Base-by-base conservation (phyloP, 805 yeast species). In the Candida peoriensis region DNA sequence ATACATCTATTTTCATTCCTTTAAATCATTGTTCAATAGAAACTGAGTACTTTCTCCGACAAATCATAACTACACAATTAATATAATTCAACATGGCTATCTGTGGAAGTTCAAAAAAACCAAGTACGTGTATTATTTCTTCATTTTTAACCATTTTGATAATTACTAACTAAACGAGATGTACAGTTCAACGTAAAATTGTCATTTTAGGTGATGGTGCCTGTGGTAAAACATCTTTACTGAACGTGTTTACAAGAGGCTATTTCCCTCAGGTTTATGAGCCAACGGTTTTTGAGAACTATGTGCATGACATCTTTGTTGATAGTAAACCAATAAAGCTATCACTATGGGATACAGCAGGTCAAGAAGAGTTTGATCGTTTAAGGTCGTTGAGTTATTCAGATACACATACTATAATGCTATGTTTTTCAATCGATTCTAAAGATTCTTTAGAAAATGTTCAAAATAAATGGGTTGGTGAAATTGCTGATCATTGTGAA, bases 151-250 rank as follows among this genome's bases (percentile, higher is more conserved):
- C 12, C 3, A 22, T 15, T 12, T 7, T 8, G 6, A 19, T 13
- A 12, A 12, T 15, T 17, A 30, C 40, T 36, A 32, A 32, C 38
- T 7, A 21, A 7, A 15, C n/a, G n/a, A 19, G 22, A 20, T 10
- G 3, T 1, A 14, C 25, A 67, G 86, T 87, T 43, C 88, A 86
- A 61, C 81, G 96, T 50, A 89, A 89, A 59, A 87, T 89, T 36
- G 97, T 89, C 50, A 89, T 89, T 42, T 68, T 90, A 19, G 97
- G 97, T 33, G 97, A 90, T 63, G 97, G 97, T 76, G 97, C 97
- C 16, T 90, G 97, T 67, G 98, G 98, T 62, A 90, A 90, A 60
- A 90, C 98, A 3, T 89, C 97, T 9, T 69, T 93, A 36, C 69
- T 90, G 54, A 93, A 90, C 57, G 96, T 93, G 44, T 93, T 90